Evolutionary conservation across 2,329 filamentous ascomycete species (phyloP).

Genomic region (Sphaerulina vaccinii): DNA sequence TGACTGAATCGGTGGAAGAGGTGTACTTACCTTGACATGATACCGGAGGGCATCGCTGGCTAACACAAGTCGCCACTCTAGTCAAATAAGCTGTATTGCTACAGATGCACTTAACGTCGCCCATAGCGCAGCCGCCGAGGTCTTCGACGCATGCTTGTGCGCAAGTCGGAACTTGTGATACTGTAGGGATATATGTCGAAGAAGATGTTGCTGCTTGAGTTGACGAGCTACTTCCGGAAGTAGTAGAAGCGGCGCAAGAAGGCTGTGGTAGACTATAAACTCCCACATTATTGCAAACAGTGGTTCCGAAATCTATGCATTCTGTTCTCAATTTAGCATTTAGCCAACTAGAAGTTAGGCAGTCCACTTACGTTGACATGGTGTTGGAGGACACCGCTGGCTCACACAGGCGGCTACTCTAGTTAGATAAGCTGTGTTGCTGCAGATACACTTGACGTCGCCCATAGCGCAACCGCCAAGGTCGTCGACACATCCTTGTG

Average conservation of each 20-base stretch:
- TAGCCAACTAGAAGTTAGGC: no score
- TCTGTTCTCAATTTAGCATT: not conserved
- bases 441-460: constrained; percentile 5
- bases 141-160: constrained; percentile 1
- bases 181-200: not conserved
- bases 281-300: constrained; percentile 6
- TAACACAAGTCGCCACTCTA: not conserved
- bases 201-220: not conserved
- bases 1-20: no score
- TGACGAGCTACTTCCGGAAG: no score
- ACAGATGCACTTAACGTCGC: constrained; percentile 6
- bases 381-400: not conserved
- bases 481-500: not conserved
- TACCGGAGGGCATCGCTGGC: not conserved
- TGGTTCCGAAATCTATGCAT: constrained; percentile 9
- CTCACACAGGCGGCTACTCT: not conserved
- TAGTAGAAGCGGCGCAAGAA: not conserved
- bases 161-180: not conserved
- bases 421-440: constrained; percentile 4
- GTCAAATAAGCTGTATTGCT: constrained; percentile 5
- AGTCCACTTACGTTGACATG: not conserved
- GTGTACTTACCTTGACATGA: constrained; percentile 1
- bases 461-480: constrained; percentile 6
- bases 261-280: constrained; percentile 6
- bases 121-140: constrained; percentile 5